Conservation (phyloP, 768 basidiomycete genomes). For the Sarcomyxa edulis region DNA sequence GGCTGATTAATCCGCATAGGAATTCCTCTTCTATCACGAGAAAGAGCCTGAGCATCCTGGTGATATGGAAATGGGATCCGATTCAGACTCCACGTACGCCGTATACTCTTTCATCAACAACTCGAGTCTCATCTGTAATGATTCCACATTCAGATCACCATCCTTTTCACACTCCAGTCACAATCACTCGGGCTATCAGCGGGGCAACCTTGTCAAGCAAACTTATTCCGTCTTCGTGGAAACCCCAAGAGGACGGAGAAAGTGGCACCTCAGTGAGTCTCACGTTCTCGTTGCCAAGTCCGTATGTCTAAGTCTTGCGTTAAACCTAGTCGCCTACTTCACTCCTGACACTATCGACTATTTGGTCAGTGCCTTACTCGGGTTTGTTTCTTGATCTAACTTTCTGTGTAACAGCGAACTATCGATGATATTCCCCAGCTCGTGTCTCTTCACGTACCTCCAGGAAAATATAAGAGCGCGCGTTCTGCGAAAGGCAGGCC, state of each 20-base stretch:
- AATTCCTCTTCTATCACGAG: conserved; percentile 76
- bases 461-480: conserved; percentile 60
- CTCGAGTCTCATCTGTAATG: too few relatives aligned
- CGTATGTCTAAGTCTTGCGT: conserved; percentile 3
- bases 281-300: conserved; percentile 5
- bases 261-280: conserved; percentile 75
- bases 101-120: conserved; percentile 15
- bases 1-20: conserved; percentile 42
- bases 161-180: conserved; percentile 14
- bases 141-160: conserved; percentile 17
- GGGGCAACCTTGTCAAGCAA: conserved; percentile 63
- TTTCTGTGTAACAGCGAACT: too few relatives aligned
- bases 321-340: conserved; percentile 70
- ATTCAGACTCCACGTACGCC: conserved; percentile 47
- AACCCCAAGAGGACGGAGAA: conserved; percentile 59
- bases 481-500: conserved; percentile 39
- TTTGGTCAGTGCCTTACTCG: too few relatives aligned
- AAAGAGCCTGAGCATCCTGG: conserved; percentile 44
- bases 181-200: conserved; percentile 22
- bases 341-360: conserved; percentile 55
- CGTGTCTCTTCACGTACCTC: conserved; percentile 47
- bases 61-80: conserved; percentile 43
- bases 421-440: conserved; percentile 58
- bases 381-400: too few relatives aligned
- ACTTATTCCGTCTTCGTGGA: conserved; percentile 77